Evolutionary conservation across 352 stramenopile species (phyloP).

Genomic region (Aphanomyces cochlioides): DNA sequence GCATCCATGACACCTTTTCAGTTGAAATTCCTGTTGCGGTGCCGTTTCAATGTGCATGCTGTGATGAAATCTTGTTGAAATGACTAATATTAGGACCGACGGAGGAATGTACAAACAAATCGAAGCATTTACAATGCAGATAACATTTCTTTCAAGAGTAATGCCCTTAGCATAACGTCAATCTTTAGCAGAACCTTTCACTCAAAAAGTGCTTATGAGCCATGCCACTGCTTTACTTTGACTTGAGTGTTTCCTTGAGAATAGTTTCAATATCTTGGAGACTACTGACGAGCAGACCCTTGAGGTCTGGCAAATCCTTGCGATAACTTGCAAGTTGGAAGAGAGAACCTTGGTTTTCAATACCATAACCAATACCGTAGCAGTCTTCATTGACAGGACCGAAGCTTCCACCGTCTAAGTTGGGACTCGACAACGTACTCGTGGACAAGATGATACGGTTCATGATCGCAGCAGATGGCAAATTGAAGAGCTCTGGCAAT

Average conservation of each 20-base stretch:
- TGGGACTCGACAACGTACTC: constrained; percentile 80
- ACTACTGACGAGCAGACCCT: constrained; percentile 68
- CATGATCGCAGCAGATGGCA: constrained; percentile 75
- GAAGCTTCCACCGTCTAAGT: constrained; percentile 85
- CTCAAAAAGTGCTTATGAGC: too few species aligned
- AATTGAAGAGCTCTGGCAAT: constrained; percentile 71
- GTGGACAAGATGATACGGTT: constrained; percentile 89
- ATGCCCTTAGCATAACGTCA: too few species aligned
- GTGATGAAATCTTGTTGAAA: too few species aligned
- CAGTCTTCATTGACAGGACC: constrained; percentile 85
- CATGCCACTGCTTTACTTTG: constrained; percentile 14
- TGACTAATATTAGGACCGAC: too few species aligned
- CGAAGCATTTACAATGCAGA: too few species aligned
- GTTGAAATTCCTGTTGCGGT: too few species aligned
- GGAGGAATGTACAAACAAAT: too few species aligned
- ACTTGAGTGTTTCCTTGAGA: constrained; percentile 44
- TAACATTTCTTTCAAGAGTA: too few species aligned
- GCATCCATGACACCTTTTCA: too few species aligned
- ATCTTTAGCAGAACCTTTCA: too few species aligned
- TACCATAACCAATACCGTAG: constrained; percentile 88
- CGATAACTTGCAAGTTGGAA: constrained; percentile 86
- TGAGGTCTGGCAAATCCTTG: constrained; percentile 65
- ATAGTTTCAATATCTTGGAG: constrained; percentile 66
- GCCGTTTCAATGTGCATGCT: too few species aligned
- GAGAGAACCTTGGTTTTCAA: constrained; percentile 73